Evolutionary conservation across 306 rosid species (phyloP).

Genomic region (Cyclanthera cordifolia): DNA sequence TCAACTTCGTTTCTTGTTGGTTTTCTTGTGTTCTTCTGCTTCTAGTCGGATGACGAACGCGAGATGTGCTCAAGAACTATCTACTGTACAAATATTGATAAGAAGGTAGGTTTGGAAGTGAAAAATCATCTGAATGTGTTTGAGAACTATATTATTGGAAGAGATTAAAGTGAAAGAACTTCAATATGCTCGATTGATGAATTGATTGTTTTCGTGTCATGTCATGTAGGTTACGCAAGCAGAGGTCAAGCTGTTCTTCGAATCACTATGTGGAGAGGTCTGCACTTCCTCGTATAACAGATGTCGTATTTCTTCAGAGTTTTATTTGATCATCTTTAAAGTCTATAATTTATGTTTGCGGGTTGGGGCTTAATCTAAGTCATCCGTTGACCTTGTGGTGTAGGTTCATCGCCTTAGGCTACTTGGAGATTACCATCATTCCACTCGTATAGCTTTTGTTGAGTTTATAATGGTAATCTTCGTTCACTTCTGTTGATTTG

Average conservation of each 20-base stretch:
- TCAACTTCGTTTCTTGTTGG: slow-evolving; percentile 11
- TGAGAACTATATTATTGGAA: background rate
- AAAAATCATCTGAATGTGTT: slow-evolving; percentile 10
- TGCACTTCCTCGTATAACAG: slow-evolving; percentile 17
- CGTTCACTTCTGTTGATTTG: slow-evolving; percentile 9
- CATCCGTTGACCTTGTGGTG: slow-evolving; percentile 8
- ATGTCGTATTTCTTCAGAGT: background rate
- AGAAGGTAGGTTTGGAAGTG: slow-evolving; percentile 53
- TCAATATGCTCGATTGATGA: slow-evolving; percentile 11
- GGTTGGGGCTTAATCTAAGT: background rate
- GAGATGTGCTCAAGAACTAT: slow-evolving; percentile 99
- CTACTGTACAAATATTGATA: slow-evolving; percentile 93
- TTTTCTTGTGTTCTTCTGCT: slow-evolving; percentile 14
- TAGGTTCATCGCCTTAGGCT: slow-evolving; percentile 96
- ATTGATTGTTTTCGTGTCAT: slow-evolving; percentile 1
- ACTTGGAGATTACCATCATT: slow-evolving; percentile 93
- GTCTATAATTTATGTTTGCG: background rate
- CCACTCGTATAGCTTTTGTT: slow-evolving; percentile 92
- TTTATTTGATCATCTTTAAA: background rate
- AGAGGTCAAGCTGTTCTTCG: slow-evolving; percentile 80
- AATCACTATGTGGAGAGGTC: slow-evolving; percentile 97
- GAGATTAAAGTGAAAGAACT: background rate
- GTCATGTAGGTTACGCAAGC: slow-evolving; percentile 76
- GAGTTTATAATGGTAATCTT: slow-evolving; percentile 59
- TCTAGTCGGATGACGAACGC: slow-evolving; percentile 81